phyloP scores from a whole-genome alignment of 106 monocot genomes.

The Phalaenopsis aphrodite region DNA sequence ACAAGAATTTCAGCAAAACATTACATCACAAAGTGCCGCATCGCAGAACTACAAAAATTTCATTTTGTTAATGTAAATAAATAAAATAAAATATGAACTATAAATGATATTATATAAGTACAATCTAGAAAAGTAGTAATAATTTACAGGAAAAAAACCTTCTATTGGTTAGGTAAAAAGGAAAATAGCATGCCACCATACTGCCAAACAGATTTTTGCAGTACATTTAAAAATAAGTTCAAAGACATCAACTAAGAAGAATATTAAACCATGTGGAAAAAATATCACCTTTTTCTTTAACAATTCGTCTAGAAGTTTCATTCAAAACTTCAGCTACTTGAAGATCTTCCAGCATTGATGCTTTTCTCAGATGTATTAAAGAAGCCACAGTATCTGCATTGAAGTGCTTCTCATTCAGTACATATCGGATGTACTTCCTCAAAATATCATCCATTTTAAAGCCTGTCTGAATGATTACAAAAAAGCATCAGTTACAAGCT shows the following conservation, averaged over 20 bases:
- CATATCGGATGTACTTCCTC: slow-evolving; percentile 89
- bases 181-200: neutral
- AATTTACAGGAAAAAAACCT: neutral
- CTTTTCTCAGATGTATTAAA: slow-evolving; percentile 75
- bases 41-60: neutral
- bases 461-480: slow-evolving; percentile 56
- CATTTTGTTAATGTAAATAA: neutral
- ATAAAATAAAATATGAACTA: neutral
- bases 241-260: neutral
- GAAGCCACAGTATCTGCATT: slow-evolving; percentile 56
- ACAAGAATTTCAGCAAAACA: neutral
- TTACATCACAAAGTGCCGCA: neutral
- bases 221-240: neutral
- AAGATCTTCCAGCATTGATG: slow-evolving; percentile 69
- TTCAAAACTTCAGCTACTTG: slow-evolving; percentile 88
- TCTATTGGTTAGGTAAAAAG: neutral
- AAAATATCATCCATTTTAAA: slow-evolving; percentile 90
- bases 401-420: slow-evolving; percentile 89
- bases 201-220: neutral
- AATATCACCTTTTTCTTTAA: slow-evolving; percentile 77
- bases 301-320: slow-evolving; percentile 89
- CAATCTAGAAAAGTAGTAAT: neutral
- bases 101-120: neutral
- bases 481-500: neutral
- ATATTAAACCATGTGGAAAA: neutral